A percentile compares a stretch with the other conserved stretches of the same genome.
phyloP scores from a whole-genome alignment of 768 basidiomycete species.

The Candolleomyces efflorescens region DNA sequence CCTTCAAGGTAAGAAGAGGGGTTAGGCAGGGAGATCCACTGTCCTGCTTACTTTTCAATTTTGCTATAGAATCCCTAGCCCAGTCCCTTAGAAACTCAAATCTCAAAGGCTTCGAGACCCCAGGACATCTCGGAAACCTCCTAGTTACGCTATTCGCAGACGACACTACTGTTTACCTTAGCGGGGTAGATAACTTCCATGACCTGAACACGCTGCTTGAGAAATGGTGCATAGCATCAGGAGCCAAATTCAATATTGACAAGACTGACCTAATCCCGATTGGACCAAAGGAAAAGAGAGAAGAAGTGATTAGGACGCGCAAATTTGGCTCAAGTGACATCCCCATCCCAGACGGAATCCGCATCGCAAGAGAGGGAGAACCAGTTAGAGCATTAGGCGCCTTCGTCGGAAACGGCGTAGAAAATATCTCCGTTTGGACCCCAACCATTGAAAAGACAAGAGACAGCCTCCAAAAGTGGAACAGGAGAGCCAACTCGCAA shows the following conservation, averaged over 20 bases:
- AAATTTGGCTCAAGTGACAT: conserved; percentile 2
- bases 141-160: conserved; percentile 35
- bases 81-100: conserved; percentile 16
- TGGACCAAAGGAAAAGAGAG: conserved; percentile 15
- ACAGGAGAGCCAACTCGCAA: conserved; percentile 18
- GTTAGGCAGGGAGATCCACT: conserved; percentile 34
- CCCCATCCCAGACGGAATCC: conserved; percentile 15
- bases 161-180: conserved; percentile 35
- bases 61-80: conserved; percentile 33
- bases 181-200: conserved; percentile 20
- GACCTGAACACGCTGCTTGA: conserved; percentile 23
- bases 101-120: background rate
- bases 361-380: conserved; percentile 29
- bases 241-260: conserved; percentile 34
- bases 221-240: conserved; percentile 37
- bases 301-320: conserved; percentile 1
- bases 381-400: conserved; percentile 28
- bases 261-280: conserved; percentile 40
- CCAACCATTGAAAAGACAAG: conserved; percentile 21
- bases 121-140: conserved; percentile 8
- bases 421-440: conserved; percentile 19
- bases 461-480: conserved; percentile 18
- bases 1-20: conserved; percentile 20
- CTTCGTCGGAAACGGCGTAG: conserved; percentile 25
- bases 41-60: conserved; percentile 30